Conservation (phyloP, 2,329 filamentous ascomycete genomes). For the Lasiodiplodia gonubiensis region DNA sequence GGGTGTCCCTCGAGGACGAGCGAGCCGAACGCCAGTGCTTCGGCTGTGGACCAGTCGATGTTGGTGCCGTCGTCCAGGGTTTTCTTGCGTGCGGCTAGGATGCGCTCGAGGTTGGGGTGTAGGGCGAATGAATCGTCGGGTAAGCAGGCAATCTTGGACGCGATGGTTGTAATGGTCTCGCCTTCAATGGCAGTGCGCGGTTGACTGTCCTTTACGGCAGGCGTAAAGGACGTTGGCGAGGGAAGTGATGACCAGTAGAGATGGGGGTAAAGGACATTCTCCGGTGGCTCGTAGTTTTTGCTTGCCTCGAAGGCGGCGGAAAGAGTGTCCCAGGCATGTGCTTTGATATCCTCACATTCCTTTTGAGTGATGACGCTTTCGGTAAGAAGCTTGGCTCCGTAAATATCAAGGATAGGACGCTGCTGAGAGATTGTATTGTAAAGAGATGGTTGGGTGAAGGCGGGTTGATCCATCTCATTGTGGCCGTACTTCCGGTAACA, state of each 20-base stretch:
- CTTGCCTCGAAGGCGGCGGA: constrained; percentile 97
- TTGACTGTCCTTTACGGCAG: constrained; percentile 83
- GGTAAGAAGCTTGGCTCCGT: constrained; percentile 85
- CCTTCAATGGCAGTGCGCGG: constrained; percentile 80
- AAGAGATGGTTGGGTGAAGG: constrained; percentile 99
- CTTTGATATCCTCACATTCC: constrained; percentile 98
- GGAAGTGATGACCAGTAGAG: constrained; percentile 92
- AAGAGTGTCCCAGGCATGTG: constrained; percentile 99
- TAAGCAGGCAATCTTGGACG: constrained; percentile 74
- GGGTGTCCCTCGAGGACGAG: constrained; percentile 94
- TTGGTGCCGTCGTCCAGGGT: constrained; percentile 88
- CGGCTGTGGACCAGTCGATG: constrained; percentile 97
- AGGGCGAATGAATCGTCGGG: constrained; percentile 81
- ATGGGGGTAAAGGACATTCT: constrained; percentile 98
- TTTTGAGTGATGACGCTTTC: constrained; percentile 97
- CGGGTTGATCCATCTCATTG: constrained; percentile 99
- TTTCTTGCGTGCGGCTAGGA: constrained; percentile 87
- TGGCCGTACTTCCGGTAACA: constrained; percentile 99
- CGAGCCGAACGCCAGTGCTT: constrained; percentile 92
- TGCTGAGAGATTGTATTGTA: constrained; percentile 95
- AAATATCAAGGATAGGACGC: constrained; percentile 84
- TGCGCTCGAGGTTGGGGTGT: constrained; percentile 97
- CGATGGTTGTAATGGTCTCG: constrained; percentile 80
- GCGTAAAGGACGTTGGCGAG: constrained; percentile 95
- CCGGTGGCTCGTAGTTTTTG: constrained; percentile 94